Base-by-base conservation (phyloP, 164 flowering plant genomes). In the Tetracentron sinense region DNA sequence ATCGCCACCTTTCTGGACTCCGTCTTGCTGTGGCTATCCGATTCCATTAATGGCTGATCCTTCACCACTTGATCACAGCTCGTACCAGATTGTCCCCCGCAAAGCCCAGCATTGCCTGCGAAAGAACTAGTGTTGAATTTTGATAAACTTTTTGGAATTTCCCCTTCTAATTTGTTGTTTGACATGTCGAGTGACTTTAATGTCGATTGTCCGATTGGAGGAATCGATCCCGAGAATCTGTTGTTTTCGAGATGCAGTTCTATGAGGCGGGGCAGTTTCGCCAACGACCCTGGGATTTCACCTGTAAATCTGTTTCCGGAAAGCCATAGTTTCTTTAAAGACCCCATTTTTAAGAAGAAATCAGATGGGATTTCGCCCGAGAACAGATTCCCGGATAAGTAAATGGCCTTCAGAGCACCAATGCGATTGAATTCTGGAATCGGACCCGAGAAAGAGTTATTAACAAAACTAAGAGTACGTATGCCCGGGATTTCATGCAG, bases 181-280 rank as follows among this genome's bases (percentile, higher is more conserved):
- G 97, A 85, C 1, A 89, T 23, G 33, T 89, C 72, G 17, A 87
- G 31, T 0, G 74, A 68, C 0, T 10, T 62, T 7, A 89, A 17
- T 0, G 68, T 0, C 0, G 66, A 5, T 14, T 82, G 75, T 6
- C 31, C 27, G 15, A 87, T 20, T 0, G 58, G 21, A 0, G 96
- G 96, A 58, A 91, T 79, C 0, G 26, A 12, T 4, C 99, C 97
- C 0, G 85, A 72, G 61, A 95, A 89, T 14, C 73, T 68, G 54
- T 94, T 94, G 48, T 61, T 47, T 25, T 94, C 90, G 0, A 91
- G 70, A 57, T 78, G 87, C 2, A 94, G 42, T 54, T 85, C 89
- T 7, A 54, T 67, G 20, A 89, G 70, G 53, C 67, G 60, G 0
- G 65, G 53, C 1, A 86, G 56, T 8, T 74, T 25, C 4, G 63